Base-by-base conservation (phyloP, 768 basidiomycete species). In the Sporobolomyces roseus region DNA sequence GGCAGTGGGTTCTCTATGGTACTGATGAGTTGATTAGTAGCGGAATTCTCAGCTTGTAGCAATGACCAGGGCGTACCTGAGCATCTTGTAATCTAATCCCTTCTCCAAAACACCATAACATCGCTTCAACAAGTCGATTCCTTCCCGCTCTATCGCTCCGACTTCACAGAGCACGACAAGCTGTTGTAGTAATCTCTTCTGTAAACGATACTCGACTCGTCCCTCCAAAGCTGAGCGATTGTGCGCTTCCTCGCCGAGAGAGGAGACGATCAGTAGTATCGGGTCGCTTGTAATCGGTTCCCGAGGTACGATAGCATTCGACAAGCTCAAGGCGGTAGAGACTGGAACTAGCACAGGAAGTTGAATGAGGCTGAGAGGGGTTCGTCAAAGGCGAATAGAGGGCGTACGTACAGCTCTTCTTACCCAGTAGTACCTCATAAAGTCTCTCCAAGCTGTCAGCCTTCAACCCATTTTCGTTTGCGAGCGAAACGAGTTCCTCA, bases 221-320 rank as follows among this genome's bases (percentile, higher is more conserved):
- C 17, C 17, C 14, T 27, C n/a, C 3, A 12, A 21, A 46, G 9
- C 17, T 12, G 63, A 50, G 7, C 35, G 52, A 16, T 25, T 14
- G 33, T 58, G 38, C 10, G 52, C 23, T 8, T 35, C 7, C 12
- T 50, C 48, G 36, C 68, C 68, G 23, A 65, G 43, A 16, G 10
- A 29, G 1, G 68, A 61, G 14, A 58, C 12, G 60, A 58, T 65
- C 29, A 32, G 58, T 46, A 61, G 63, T 16, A 64, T 48, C n/a
- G 58, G 29, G 2, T 8, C 4, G 30, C 36, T 1, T 51, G 43
- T 4, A 45, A 70, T 32, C 1, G 63, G 43, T 0, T 16, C n/a
- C 9, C 36, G 51, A 0, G 68, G 68, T 29, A 70, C n/a, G 10
- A 70, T 48, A 21, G 27, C 27, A 0, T 59, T 30, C 36, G 60